These are phyloP conservation scores for Cryptococcus deneoformans DNA, from an alignment of 1,284 basidiomycete genomes.

Conservation along the genomic window DNA sequence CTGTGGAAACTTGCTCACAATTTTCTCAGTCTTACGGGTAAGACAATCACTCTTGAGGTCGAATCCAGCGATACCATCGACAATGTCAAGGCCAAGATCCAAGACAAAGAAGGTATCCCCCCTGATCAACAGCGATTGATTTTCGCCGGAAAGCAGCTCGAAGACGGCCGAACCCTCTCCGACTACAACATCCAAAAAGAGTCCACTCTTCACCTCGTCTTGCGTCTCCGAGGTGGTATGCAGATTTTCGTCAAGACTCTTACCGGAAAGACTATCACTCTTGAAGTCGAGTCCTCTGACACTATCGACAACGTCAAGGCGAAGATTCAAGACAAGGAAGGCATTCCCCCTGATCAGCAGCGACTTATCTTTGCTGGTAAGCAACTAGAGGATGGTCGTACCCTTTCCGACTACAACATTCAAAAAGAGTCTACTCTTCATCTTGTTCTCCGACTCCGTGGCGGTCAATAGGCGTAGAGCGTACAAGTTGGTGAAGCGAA, in stretches of 20 bases:
- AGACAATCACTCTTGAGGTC: slow-evolving; percentile 1
- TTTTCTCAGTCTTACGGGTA: slow-evolving; percentile 68
- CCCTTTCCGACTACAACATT: too few species aligned
- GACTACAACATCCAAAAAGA: slow-evolving; percentile 27
- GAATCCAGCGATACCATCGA: too few species aligned
- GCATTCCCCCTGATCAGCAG: slow-evolving; percentile 89
- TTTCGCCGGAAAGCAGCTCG: slow-evolving; percentile 82
- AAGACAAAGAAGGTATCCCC: slow-evolving; percentile 61
- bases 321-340: slow-evolving; percentile 53
- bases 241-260: too few species aligned
- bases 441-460: slow-evolving; percentile 56
- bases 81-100: too few species aligned
- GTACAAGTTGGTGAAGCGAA: too few species aligned
- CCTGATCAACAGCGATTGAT: slow-evolving; percentile 69
- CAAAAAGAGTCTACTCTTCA: too few species aligned
- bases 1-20: slow-evolving; percentile 56
- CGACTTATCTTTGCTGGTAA: slow-evolving; percentile 34
- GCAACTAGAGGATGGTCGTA: too few species aligned
- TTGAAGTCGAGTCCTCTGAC: slow-evolving; percentile 75
- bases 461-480: slow-evolving; percentile 34
- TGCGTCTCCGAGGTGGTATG: too few species aligned
- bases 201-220: too few species aligned
- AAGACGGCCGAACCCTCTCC: slow-evolving; percentile 73
- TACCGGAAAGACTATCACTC: slow-evolving; percentile 55
- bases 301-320: slow-evolving; percentile 81